phyloP scores from a whole-genome alignment of 768 basidiomycete genomes.

The Lentinula sp. region DNA sequence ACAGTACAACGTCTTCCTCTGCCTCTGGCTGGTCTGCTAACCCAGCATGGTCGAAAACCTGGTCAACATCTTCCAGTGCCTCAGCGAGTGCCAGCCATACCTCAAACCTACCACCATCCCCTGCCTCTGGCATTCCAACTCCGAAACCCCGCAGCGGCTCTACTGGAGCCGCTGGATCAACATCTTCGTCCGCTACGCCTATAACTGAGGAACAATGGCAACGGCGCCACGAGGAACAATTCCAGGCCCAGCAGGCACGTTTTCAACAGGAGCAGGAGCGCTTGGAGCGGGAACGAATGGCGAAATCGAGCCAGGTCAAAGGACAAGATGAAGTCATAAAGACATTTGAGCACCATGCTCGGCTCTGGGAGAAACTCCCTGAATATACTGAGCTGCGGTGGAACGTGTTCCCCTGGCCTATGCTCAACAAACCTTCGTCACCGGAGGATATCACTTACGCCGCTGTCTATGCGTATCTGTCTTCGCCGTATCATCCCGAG shows the following conservation, averaged over 20 bases:
- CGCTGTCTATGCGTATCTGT: conserved; percentile 56
- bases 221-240: conserved; percentile 58
- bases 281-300: conserved; percentile 38
- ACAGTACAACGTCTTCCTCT: conserved; percentile 19
- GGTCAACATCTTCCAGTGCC: conserved; percentile 20
- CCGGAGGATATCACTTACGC: conserved; percentile 58
- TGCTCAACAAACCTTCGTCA: conserved; percentile 46
- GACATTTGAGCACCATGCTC: conserved; percentile 57
- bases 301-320: conserved; percentile 31
- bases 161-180: conserved; percentile 16
- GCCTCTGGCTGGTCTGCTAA: conserved; percentile 16
- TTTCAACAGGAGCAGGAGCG: conserved; percentile 67
- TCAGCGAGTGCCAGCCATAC: conserved; percentile 19
- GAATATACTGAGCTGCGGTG: conserved; percentile 43
- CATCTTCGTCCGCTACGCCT: conserved; percentile 17
- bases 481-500: conserved; percentile 48
- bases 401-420: conserved; percentile 73
- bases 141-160: conserved; percentile 22
- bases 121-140: conserved; percentile 17
- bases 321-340: conserved; percentile 51
- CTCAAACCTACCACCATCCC: conserved; percentile 18
- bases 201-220: conserved; percentile 46
- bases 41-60: conserved; percentile 13
- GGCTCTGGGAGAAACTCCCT: conserved; percentile 49
- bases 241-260: conserved; percentile 59